Conservation (phyloP, 768 basidiomycete species). For the Naganishia onofrii region DNA sequence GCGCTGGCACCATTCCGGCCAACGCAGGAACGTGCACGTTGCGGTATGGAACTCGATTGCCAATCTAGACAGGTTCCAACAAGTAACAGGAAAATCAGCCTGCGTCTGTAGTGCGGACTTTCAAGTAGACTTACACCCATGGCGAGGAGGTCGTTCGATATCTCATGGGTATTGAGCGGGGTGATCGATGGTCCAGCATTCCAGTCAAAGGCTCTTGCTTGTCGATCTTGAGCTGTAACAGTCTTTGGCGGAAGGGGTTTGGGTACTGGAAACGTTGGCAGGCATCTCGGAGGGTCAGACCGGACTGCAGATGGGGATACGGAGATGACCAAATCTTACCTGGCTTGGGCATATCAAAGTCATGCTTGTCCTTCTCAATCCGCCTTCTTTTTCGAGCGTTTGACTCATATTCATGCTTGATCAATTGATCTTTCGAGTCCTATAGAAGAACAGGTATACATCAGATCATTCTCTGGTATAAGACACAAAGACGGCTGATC, state of each 20-base stretch:
- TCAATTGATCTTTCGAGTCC: constrained; percentile 73
- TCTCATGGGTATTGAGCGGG: constrained; percentile 37
- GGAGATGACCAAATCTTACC: constrained; percentile 55
- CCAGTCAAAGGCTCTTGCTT: constrained; percentile 41
- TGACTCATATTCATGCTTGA: constrained; percentile 84
- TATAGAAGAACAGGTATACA: constrained; percentile 46
- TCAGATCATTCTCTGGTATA: constrained; percentile 12
- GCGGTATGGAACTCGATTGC: constrained; percentile 9
- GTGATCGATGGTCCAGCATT: constrained; percentile 39
- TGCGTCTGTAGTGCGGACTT: background rate
- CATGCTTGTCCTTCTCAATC: constrained; percentile 74
- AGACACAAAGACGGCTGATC: constrained; percentile 17
- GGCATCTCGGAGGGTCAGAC: background rate
- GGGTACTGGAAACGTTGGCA: constrained; percentile 29
- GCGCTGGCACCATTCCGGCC: background rate
- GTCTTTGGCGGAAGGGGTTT: constrained; percentile 42
- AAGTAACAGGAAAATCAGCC: background rate
- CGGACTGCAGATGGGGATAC: background rate
- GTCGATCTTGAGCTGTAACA: constrained; percentile 28
- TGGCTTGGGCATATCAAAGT: constrained; percentile 69
- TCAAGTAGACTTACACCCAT: constrained; percentile 45
- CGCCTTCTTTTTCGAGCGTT: constrained; percentile 81
- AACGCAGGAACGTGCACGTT: constrained; percentile 1
- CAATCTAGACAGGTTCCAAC: background rate
- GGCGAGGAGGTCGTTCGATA: constrained; percentile 38